Evolutionary conservation across 73 alveolate species (phyloP), one percentile per base, ranked within the genome.

Genomic region (Stentor roeselii): DNA sequence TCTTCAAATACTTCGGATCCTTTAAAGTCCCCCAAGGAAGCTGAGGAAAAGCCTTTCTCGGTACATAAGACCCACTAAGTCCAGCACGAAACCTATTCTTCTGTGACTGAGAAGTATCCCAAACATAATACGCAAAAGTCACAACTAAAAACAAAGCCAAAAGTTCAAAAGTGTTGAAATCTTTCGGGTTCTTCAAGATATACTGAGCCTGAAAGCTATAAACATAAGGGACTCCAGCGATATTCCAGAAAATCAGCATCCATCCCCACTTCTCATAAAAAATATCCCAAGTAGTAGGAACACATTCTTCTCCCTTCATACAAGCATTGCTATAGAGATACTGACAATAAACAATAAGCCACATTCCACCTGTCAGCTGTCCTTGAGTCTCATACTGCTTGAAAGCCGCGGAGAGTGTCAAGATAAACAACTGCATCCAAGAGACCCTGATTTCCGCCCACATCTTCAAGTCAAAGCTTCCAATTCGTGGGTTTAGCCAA

Each of bases 1-100:
- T 87, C 60, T 75, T 37, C 61, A 83, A 75, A 88, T 75, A 87
- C 78, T 87, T 84, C 31, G 86, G 91, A 83, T 87, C 75, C 75
- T 87, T 77, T 61, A 80, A 78, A 2, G 50, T 42, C n/a, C 60
- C 86, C 87, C 87, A 80, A 61, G 87, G 87, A 1, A 80, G 74
- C 3, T 80, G 87, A 15, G 87, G 87, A 3, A 80, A 80, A 21
- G 87, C 34, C 40, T 34, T 31, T 80, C 87, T 80, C 6, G 36
- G 36, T 1, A 27, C 60, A 61, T 60, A 80, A 31, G 87, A 59
- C 1, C 87, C 87, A 21, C 86, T 61, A 14, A 35, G 11, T 36
- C 60, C 27, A 76, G 42, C 42, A 15, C 87, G 21, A 34, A 80
- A 80, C 2, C 58, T 35, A 60, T 80, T 80, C 3, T 60, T 80